Base-by-base conservation (phyloP, 331 rosid species). In the Pyracantha coccinea region DNA sequence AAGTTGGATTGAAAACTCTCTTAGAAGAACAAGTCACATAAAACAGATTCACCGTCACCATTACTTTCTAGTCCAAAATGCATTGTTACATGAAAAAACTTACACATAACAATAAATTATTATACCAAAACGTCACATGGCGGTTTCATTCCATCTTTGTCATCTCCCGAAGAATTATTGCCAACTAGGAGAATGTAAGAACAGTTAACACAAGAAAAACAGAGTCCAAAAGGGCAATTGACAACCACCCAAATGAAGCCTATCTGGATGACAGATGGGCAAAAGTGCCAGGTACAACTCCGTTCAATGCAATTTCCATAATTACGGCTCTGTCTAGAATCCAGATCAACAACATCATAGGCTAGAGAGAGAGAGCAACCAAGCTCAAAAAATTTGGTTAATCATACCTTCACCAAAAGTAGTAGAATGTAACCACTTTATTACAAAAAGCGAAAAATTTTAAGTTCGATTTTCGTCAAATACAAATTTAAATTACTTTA, bases 261-360 rank as follows among this genome's bases (percentile, higher is more conserved):
- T 2, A 5, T 66, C 50, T 66, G 70, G 45, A 73, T 73, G 69
- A 73, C 77, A 59, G 68, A 27, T 61, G 45, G 27, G 55, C 69
- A 44, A 17, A 61, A n/a, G 19, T 16, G 17, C 9, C 55, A 50
- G 9, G 55, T 17, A 50, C 7, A 50, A 17, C 55, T 17, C 55
- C 17, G 3, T 29, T 29, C 3, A 57, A 8, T 10, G 27, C 62
- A 10, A 28, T 0, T 21, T 20, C 14, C 15, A 21, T 21, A 4
- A 57, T 21, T 57, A 23, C 16, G 13, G 62, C 16, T 10, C 21
- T 21, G 21, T 21, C 62, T 10, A 57, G 3, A 57, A 21, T 57
- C 28, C 62, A 21, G 7, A 57, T 57, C 62, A 10, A 10, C 44
- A 35, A 2, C 14, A 23, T 60, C 19, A 3, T 6, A 7, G 66